Percentiles rank a stretch among this genome's conserved stretches.
These are phyloP conservation scores for Fonsecaea monophora DNA, from an alignment of 2,329 filamentous ascomycete species.

Conservation along the genomic window DNA sequence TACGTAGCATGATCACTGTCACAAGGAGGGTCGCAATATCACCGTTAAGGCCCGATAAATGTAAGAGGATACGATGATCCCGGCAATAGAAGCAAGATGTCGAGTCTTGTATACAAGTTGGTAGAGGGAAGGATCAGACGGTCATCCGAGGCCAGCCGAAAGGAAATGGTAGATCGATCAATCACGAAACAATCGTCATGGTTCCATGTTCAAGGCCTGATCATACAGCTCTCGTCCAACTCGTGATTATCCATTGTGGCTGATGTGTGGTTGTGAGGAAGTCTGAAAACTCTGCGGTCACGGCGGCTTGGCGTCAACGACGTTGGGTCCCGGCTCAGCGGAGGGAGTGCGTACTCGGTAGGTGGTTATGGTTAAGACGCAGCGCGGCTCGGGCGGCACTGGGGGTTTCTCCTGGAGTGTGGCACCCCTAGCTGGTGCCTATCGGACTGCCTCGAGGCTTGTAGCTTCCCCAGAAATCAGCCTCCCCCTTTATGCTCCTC, in stretches of 20 bases:
- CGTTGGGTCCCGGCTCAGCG: background rate
- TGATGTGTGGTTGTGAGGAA: constrained; percentile 18
- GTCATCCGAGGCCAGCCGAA: constrained; percentile 2
- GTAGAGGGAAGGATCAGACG: background rate
- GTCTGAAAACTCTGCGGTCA: constrained; percentile 3
- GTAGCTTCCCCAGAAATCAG: constrained; percentile 14
- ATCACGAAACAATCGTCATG: background rate
- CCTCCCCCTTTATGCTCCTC: background rate
- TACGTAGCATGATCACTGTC: background rate
- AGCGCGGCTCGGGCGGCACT: background rate
- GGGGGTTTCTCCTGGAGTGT: background rate
- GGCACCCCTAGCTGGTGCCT: constrained; percentile 4
- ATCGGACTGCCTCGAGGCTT: constrained; percentile 6
- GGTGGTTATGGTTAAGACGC: background rate
- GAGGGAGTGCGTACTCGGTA: background rate
- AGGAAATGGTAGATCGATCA: background rate
- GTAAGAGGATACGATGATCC: background rate
- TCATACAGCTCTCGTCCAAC: constrained; percentile 2
- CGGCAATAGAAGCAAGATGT: background rate
- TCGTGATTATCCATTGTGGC: background rate
- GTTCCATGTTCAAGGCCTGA: background rate
- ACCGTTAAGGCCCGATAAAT: background rate
- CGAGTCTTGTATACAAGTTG: background rate
- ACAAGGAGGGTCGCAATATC: background rate
- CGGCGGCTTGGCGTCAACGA: constrained; percentile 1